Evolutionary conservation across 805 yeast genomes (phyloP).

Genomic region (Suhomyces kilbournensis): DNA sequence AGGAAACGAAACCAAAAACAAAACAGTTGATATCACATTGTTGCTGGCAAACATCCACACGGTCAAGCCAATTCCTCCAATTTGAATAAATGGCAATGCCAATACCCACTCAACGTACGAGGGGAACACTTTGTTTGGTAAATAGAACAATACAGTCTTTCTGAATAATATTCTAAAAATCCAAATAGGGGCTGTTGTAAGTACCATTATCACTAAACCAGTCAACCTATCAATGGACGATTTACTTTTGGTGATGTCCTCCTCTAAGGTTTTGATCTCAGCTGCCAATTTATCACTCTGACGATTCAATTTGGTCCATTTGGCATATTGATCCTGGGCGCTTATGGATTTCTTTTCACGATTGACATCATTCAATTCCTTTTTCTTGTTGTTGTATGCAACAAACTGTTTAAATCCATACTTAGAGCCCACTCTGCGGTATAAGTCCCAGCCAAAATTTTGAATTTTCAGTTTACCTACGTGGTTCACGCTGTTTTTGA

Average conservation of each 20-base stretch:
- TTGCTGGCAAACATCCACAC: constrained; percentile 51
- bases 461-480: constrained; percentile 36
- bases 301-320: constrained; percentile 91
- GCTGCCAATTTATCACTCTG: constrained; percentile 54
- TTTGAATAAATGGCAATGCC: constrained; percentile 62
- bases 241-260: constrained; percentile 35
- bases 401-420: constrained; percentile 29
- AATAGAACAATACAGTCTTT: constrained; percentile 51
- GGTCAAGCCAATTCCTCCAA: constrained; percentile 60
- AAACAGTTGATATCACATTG: constrained; percentile 20
- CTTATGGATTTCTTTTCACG: constrained; percentile 58
- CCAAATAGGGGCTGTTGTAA: constrained; percentile 49
- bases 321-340: constrained; percentile 93
- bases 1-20: constrained; percentile 15
- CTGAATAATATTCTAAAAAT: constrained; percentile 51
- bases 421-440: constrained; percentile 29
- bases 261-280: constrained; percentile 46
- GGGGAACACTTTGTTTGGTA: constrained; percentile 61
- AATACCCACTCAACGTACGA: constrained; percentile 50
- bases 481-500: constrained; percentile 32
- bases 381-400: constrained; percentile 25
- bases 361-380: constrained; percentile 46
- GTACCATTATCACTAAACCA: constrained; percentile 30
- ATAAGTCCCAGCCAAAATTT: constrained; percentile 37
- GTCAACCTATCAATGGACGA: constrained; percentile 31